Conservation (phyloP, 129 eudicot genomes). For the Tanacetum coccineum region DNA sequence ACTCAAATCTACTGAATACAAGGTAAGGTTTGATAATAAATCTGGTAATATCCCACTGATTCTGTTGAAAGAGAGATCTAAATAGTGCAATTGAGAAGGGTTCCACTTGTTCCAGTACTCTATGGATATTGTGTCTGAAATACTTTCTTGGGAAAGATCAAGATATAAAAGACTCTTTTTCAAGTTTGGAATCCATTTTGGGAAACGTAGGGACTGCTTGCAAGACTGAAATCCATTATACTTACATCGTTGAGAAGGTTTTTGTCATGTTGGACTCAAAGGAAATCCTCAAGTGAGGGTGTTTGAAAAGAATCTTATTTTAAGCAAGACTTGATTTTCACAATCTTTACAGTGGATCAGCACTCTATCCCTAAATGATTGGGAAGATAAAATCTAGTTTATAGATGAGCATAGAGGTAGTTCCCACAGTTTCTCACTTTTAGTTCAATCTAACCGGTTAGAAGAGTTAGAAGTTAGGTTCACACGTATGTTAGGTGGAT, state of each 20-base stretch:
- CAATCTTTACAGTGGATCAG: background rate
- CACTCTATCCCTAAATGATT: background rate
- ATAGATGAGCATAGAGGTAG: no score
- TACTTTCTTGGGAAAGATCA: background rate
- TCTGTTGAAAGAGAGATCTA: slow-evolving; percentile 1
- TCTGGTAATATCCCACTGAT: background rate
- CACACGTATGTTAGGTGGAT: background rate
- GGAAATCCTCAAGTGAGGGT: slow-evolving; percentile 3
- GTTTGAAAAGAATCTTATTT: background rate
- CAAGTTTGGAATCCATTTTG: background rate
- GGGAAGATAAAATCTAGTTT: no score
- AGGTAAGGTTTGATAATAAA: background rate
- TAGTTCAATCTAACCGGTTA: background rate
- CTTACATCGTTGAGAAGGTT: background rate
- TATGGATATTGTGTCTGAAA: background rate
- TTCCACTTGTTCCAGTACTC: background rate
- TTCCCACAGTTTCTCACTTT: slow-evolving; percentile 16
- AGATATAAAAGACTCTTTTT: background rate
- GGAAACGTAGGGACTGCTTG: slow-evolving; percentile 15
- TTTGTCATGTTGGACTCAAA: background rate
- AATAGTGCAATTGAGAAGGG: background rate
- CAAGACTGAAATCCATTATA: slow-evolving; percentile 2
- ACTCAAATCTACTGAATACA: background rate
- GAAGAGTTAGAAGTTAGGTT: background rate
- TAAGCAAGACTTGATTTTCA: background rate